Evolutionary conservation across 805 yeast genomes (phyloP).

Genomic region (Hermanozyma aechmeae): DNA sequence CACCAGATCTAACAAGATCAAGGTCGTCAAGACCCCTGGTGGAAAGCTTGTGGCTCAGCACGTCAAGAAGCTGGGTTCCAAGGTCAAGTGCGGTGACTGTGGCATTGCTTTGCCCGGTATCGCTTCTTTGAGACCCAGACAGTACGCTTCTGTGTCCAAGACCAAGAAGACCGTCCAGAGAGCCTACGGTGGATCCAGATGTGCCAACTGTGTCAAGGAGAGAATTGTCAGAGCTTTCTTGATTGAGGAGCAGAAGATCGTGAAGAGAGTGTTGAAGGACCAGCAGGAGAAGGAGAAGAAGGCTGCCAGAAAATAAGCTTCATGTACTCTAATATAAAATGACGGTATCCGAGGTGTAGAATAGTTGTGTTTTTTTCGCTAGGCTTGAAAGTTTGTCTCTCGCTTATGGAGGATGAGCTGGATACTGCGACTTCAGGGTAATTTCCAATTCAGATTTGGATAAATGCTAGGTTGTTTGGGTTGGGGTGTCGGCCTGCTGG

Average conservation of each 20-base stretch:
- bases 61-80: conserved; percentile 82
- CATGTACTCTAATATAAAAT: background rate
- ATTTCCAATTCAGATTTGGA: no score
- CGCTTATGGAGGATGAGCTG: no score
- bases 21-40: conserved; percentile 99
- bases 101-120: conserved; percentile 78
- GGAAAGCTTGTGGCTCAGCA: conserved; percentile 98
- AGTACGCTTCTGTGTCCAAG: conserved; percentile 90
- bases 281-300: conserved; percentile 81
- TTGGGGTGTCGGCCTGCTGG: no score
- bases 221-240: conserved; percentile 99
- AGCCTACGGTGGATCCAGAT: conserved; percentile 99
- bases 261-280: conserved; percentile 98
- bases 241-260: conserved; percentile 99
- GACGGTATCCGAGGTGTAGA: no score
- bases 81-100: conserved; percentile 87
- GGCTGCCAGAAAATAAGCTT: conserved; percentile 14
- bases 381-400: no score
- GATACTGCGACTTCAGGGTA: no score
- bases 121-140: conserved; percentile 95
- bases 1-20: conserved; percentile 14
- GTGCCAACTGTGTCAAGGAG: conserved; percentile 98
- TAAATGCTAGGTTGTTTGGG: no score
- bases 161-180: conserved; percentile 98
- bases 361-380: no score